Evolutionary conservation across 345 rosid species (phyloP).

Genomic region (Pistacia integerrima): DNA sequence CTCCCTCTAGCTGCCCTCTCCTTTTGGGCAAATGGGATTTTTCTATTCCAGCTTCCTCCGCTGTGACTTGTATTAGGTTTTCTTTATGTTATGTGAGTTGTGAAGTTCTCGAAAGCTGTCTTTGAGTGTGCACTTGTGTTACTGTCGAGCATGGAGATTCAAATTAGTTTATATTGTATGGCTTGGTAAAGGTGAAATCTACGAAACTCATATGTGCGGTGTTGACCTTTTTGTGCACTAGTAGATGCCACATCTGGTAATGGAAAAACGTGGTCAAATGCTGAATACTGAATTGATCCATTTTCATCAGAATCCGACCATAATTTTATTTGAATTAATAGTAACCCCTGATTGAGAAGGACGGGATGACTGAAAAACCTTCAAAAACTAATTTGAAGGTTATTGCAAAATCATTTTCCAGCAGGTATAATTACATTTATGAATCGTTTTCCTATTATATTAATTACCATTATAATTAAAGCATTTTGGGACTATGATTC

Average conservation of each 20-base stretch:
- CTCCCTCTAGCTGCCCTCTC: background rate
- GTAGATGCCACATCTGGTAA: background rate
- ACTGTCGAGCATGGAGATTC: slow-evolving; percentile 14
- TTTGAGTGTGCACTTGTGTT: background rate
- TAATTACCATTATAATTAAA: too few relatives aligned
- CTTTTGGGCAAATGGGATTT: slow-evolving; percentile 7
- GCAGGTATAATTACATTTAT: too few relatives aligned
- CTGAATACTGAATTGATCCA: background rate
- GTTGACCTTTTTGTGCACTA: background rate
- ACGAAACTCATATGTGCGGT: background rate
- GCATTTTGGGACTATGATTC: background rate
- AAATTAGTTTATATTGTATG: slow-evolving; percentile 19
- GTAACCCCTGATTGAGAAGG: too few relatives aligned
- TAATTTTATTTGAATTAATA: too few relatives aligned
- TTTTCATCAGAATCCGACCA: background rate
- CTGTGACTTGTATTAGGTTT: background rate
- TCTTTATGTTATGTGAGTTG: slow-evolving; percentile 26
- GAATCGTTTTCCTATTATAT: too few relatives aligned
- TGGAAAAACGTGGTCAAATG: background rate
- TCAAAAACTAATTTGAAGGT: too few relatives aligned
- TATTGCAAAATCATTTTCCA: too few relatives aligned
- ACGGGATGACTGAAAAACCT: too few relatives aligned
- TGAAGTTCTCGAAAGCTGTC: background rate
- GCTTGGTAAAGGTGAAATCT: background rate
- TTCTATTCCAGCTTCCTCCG: slow-evolving; percentile 10